Base-by-base conservation (phyloP, 1,139 yeast genomes). In the Suhomyces panamericanus region DNA sequence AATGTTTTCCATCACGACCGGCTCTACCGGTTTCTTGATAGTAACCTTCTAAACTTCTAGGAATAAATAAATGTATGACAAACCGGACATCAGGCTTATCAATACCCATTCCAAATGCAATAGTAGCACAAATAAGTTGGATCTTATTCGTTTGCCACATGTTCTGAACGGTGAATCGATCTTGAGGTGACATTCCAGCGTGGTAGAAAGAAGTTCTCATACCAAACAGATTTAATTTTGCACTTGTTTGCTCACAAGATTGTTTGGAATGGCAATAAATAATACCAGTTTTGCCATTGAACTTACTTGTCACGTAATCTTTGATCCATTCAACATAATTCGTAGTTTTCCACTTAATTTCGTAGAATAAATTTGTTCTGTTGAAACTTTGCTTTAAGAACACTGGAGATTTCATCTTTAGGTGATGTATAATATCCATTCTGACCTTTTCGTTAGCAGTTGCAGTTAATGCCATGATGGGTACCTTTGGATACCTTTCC, bases 21-120 rank as follows among this genome's bases (percentile, higher is more conserved):
- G 98, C 99, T 65, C 99, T 82, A n/a, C 99, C 99, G 1, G 98
- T 90, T 63, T 93, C 99, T 66, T 93, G 99, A 57, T 93, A 93
- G 61, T 93, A 93, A 0, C 98, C 98, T 67, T 93, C 99, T 49
- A 93, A 69, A 40, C 90, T 87, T 58, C 96, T 71, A 0, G 99
- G 98, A 32, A 93, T 70, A n/a, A 91, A 87, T 49, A 85, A 74
- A 66, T 93, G 99, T 41, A 88, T 82, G 3, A 93, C 98, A 70
- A 79, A 91, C 43, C 99, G 69, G 8, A 93, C 99, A 64, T 93
- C 95, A 0, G 97, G 89, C 62, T 93, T 93, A 67, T 93, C 99
- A 48, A 93, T 93, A 43, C 99, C 99, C 98, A 93, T 93, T 28
- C 99, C 99, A 73, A 93, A 93, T 0, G 98, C 99, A 53, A 93